Conservation (phyloP, 208 protist genomes). For the Acanthamoeba quina region DNA sequence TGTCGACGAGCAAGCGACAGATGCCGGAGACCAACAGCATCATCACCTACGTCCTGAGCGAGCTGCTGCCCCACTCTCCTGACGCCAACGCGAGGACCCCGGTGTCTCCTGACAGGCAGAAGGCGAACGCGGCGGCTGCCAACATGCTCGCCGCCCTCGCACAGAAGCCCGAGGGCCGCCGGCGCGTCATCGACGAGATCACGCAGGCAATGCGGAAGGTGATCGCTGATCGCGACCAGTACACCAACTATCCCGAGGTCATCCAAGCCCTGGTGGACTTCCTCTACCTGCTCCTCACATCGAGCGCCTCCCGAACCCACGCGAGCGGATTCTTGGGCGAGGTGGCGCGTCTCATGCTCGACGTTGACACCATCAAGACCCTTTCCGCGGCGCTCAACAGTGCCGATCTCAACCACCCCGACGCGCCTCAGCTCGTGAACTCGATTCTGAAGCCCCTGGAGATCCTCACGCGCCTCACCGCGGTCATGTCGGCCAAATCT, state of each 20-base stretch:
- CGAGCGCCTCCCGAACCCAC: slow-evolving; percentile 19
- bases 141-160: slow-evolving; percentile 62
- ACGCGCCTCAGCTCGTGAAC: slow-evolving; percentile 64
- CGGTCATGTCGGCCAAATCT: slow-evolving; percentile 65
- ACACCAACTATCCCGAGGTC: slow-evolving; percentile 55
- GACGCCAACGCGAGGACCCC: neutral
- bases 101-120: neutral
- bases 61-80: slow-evolving; percentile 2
- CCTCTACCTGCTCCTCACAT: slow-evolving; percentile 62
- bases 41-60: slow-evolving; percentile 55
- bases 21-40: slow-evolving; percentile 44
- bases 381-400: slow-evolving; percentile 34
- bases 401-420: slow-evolving; percentile 65
- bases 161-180: slow-evolving; percentile 53
- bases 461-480: slow-evolving; percentile 63
- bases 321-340: slow-evolving; percentile 63
- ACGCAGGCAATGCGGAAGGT: slow-evolving; percentile 47
- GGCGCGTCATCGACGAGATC: slow-evolving; percentile 64
- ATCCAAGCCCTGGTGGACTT: slow-evolving; percentile 70
- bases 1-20: neutral
- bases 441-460: slow-evolving; percentile 46
- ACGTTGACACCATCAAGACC: slow-evolving; percentile 68
- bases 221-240: neutral
- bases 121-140: neutral
- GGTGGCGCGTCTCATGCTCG: slow-evolving; percentile 54